Base-by-base conservation (phyloP, 2,329 filamentous ascomycete genomes). In the Geoglossum cookeanum region DNA sequence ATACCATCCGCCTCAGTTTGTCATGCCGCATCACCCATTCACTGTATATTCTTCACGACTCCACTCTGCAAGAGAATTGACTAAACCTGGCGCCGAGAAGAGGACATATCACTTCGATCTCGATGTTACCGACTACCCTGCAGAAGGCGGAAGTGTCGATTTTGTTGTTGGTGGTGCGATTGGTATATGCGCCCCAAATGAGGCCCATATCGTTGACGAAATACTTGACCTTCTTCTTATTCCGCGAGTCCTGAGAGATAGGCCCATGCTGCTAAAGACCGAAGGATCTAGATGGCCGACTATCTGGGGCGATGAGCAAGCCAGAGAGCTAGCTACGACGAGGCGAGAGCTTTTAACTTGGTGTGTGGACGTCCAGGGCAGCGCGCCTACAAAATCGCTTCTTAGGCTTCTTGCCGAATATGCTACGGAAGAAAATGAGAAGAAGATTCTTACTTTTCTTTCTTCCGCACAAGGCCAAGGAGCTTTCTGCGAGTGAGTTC, bases 101-200 rank as follows among this genome's bases (percentile, higher is more conserved):
- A 80, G 91, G 60, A 98, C 92, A 0, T 95, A 91, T 69, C 92
- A 98, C 70, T 97, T 97, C 65, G 92, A 97, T 65, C 80, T 98
- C 49, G 92, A 98, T 65, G 85, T 98, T 55, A 96, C 91, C 54
- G 85, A 95, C 67, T 98, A 98, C 65, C 89, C 92, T 0, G 78
- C 81, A 22, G 88, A 94, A 71, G 77, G 78, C 58, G 85, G 86
- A 57, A 77, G 79, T 55, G 81, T 90, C 4, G 92, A 97, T 67
- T 98, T 97, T 76, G 90, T 91, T 67, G 92, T 98, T 17, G 92
- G 92, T 58, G 92, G 92, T 57, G 92, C 92, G 56, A 91, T 98
- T 68, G 92, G 92, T 44, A 80, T 98, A 58, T 88, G 87, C 67
- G 90, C 91, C 0, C 89, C 89, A 57, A 98, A 97, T 65, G 83